phyloP scores from a whole-genome alignment of 768 basidiomycete genomes.

The Arthromyces matolae region DNA sequence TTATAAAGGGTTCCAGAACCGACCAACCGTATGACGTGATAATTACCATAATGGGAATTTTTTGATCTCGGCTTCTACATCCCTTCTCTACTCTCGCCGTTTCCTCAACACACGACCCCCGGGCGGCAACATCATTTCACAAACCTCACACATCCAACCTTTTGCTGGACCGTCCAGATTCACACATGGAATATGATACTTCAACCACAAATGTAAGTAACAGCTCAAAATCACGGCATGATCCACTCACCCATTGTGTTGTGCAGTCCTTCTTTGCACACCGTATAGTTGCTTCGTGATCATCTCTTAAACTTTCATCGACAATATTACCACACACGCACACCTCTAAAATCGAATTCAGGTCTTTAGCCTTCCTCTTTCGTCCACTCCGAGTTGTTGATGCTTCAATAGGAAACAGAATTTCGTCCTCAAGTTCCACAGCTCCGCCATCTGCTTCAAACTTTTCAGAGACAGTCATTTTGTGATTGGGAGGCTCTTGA shows the following conservation, averaged over 20 bases:
- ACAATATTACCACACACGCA: background rate
- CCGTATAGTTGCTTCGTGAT: background rate
- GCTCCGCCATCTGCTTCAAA: no score
- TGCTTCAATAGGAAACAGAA: background rate
- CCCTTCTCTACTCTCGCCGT: background rate
- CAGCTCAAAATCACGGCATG: background rate
- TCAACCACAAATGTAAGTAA: constrained; percentile 1
- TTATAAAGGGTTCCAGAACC: no score
- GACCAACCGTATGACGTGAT: background rate
- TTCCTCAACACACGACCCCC: background rate
- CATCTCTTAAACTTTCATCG: background rate
- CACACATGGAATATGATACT: constrained; percentile 2
- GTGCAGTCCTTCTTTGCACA: background rate
- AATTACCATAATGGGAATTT: constrained; percentile 6
- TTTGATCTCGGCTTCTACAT: background rate
- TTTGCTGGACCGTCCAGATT: background rate
- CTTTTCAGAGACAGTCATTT: no score
- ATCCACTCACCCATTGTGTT: constrained; percentile 2
- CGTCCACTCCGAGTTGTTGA: background rate
- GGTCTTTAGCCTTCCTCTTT: background rate
- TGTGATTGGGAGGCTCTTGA: no score
- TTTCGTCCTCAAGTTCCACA: background rate
- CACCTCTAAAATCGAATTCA: background rate
- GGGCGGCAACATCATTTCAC: background rate
- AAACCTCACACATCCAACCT: constrained; percentile 3